These are phyloP conservation scores for Corymbia calophylla DNA, from an alignment of 441 rosid genomes.

Conservation along the genomic window DNA sequence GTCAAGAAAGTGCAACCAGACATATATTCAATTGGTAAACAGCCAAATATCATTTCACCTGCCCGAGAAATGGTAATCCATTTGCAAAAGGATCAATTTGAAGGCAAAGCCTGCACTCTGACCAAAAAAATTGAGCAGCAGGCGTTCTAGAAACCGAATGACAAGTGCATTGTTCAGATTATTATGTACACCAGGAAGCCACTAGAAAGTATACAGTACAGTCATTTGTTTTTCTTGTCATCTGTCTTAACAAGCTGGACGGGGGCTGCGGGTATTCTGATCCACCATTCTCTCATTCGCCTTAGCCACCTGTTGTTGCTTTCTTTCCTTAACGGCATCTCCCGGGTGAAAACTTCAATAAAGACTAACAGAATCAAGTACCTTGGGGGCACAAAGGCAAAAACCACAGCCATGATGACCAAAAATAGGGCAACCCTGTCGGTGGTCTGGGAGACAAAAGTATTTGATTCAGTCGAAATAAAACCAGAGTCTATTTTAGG, in stretches of 20 bases:
- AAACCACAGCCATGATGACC: constrained; percentile 36
- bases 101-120: not conserved
- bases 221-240: constrained; percentile 67
- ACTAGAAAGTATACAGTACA: not conserved
- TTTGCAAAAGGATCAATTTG: not conserved
- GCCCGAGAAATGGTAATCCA: not conserved
- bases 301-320: constrained; percentile 58
- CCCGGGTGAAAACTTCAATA: constrained; percentile 74
- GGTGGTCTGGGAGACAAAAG: constrained; percentile 47
- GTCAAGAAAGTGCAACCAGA: not conserved
- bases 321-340: constrained; percentile 62
- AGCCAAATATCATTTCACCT: not conserved
- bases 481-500: not conserved
- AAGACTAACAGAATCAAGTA: constrained; percentile 41
- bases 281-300: constrained; percentile 91
- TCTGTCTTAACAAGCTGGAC: constrained; percentile 59
- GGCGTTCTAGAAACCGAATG: not conserved
- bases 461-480: not conserved
- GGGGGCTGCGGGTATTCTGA: constrained; percentile 83
- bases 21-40: not conserved
- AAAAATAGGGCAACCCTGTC: constrained; percentile 52
- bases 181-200: not conserved
- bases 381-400: constrained; percentile 58
- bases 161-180: not conserved
- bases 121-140: not conserved